A percentile compares a stretch with the other conserved stretches of the same genome.
Evolutionary conservation across 2,329 filamentous ascomycete species (phyloP).

Genomic region (Xylariaceae sp.): DNA sequence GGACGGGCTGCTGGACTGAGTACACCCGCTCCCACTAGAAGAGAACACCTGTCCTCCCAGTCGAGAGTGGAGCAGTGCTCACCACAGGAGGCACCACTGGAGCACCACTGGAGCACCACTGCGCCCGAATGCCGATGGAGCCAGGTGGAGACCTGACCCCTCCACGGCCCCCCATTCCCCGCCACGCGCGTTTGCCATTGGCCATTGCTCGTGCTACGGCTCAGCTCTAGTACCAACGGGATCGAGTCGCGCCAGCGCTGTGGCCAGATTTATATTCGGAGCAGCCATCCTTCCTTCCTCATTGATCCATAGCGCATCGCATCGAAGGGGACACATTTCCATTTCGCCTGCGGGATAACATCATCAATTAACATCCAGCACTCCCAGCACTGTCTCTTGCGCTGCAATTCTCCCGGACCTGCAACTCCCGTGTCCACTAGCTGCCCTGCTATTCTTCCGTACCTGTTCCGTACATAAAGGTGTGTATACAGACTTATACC

Average conservation of each 20-base stretch:
- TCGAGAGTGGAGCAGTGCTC: not conserved
- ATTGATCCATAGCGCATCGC: conserved; percentile 18
- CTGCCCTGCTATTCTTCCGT: not conserved
- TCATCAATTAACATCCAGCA: too few relatives aligned
- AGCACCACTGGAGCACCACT: not conserved
- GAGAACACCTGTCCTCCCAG: conserved; percentile 30
- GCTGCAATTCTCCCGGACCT: conserved; percentile 4
- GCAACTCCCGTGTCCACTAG: not conserved
- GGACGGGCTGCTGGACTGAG: not conserved
- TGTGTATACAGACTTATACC: not conserved
- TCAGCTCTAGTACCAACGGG: conserved; percentile 13
- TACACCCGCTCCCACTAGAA: conserved; percentile 8
- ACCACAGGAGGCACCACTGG: too few relatives aligned
- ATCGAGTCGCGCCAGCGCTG: conserved; percentile 5
- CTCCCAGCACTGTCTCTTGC: conserved; percentile 15
- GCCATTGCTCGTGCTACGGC: conserved; percentile 15
- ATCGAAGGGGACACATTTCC: conserved; percentile 24
- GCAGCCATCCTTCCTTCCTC: conserved; percentile 23
- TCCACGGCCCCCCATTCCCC: conserved; percentile 16
- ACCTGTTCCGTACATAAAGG: not conserved
- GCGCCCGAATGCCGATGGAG: not conserved
- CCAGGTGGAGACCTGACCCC: not conserved
- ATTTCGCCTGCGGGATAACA: not conserved
- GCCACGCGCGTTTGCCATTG: conserved; percentile 14
- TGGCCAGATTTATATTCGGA: conserved; percentile 29